Conservation (phyloP, 768 basidiomycete species). For the Phanerodontia chrysosporium region DNA sequence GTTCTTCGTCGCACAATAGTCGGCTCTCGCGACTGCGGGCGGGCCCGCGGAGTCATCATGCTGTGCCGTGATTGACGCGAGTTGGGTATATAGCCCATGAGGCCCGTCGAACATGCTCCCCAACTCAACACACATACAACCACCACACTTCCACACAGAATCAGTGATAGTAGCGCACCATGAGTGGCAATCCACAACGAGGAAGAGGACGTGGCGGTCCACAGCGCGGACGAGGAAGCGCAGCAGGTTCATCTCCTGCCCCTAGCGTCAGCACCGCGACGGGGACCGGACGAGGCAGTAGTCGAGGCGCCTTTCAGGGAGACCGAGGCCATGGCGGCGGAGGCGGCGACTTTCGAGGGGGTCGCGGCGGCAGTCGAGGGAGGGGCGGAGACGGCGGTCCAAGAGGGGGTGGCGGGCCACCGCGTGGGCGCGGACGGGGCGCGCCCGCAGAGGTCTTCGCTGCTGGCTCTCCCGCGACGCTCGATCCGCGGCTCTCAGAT, state of each 20-base stretch:
- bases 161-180: neutral
- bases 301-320: neutral
- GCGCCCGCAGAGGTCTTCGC: constrained; percentile 2
- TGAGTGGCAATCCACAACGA: neutral
- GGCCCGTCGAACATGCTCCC: neutral
- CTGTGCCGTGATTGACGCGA: constrained; percentile 1
- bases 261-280: neutral
- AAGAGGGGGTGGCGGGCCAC: neutral
- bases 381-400: constrained; percentile 7
- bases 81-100: neutral
- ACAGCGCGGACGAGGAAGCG: neutral
- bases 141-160: neutral
- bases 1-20: neutral
- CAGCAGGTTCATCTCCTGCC: neutral
- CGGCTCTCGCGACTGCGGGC: neutral
- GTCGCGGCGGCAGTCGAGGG: constrained; percentile 16
- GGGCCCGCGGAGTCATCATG: neutral
- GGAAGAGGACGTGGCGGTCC: neutral
- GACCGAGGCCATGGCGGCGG: neutral
- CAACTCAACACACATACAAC: neutral
- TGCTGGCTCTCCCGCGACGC: neutral
- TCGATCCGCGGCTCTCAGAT: neutral
- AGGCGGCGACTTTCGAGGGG: constrained; percentile 10
- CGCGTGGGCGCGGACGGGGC: neutral
- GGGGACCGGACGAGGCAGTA: neutral